Evolutionary conservation across 768 basidiomycete genomes (phyloP).

Genomic region (Pisolithus orientalis): DNA sequence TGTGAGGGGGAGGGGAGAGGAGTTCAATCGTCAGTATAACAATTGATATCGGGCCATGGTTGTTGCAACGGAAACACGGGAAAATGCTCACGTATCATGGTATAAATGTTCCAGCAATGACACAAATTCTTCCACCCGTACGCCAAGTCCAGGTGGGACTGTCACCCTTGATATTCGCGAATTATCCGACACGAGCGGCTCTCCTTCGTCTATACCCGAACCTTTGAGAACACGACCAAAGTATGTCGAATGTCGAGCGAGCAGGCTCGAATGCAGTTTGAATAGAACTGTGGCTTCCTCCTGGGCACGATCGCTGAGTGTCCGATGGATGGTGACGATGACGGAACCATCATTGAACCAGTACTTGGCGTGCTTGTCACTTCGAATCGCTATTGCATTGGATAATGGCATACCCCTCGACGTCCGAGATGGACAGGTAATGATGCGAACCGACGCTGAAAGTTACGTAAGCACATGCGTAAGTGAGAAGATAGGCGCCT

Average conservation of each 20-base stretch:
- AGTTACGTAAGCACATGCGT: too few relatives aligned
- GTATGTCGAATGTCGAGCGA: conserved; percentile 44
- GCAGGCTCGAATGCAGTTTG: conserved; percentile 49
- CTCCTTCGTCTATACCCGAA: too few relatives aligned
- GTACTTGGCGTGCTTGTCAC: conserved; percentile 39
- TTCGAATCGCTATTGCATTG: background rate
- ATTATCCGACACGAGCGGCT: background rate
- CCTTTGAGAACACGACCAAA: conserved; percentile 5
- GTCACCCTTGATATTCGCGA: conserved; percentile 11
- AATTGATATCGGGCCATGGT: background rate
- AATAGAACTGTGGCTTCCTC: conserved; percentile 30
- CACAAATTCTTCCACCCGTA: conserved; percentile 44
- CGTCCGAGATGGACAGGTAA: background rate
- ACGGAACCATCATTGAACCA: conserved; percentile 68
- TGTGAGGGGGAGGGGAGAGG: conserved; percentile 15
- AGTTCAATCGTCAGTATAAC: background rate
- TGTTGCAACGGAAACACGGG: background rate
- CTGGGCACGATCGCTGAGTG: background rate
- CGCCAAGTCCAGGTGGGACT: conserved; percentile 33
- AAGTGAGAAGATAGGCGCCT: too few relatives aligned
- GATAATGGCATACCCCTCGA: background rate
- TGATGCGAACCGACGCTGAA: too few relatives aligned
- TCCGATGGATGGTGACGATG: conserved; percentile 37
- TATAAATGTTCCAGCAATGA: conserved; percentile 59
- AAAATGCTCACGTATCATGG: conserved; percentile 53